Percentiles rank a stretch among this genome's conserved stretches.
Conservation (phyloP, 176 grass and related monocot genomes). For the Elaeis guineensis region DNA sequence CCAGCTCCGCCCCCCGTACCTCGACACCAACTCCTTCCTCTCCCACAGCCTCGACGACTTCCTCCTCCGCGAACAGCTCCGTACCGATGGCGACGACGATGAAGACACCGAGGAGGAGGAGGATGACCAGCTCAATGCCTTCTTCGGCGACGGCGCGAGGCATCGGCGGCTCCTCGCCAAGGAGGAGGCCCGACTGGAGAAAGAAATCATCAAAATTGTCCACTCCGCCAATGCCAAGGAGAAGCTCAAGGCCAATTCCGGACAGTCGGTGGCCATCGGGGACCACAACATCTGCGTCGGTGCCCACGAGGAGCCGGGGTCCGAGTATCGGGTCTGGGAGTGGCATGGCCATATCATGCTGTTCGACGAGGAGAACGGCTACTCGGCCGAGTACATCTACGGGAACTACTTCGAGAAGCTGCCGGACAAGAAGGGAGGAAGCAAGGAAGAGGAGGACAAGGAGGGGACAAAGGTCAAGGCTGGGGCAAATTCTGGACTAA, state of each 20-base stretch:
- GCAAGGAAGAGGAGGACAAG: neutral
- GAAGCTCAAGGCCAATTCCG: conserved; percentile 73
- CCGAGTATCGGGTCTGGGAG: conserved; percentile 93
- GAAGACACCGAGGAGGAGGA: conserved; percentile 14
- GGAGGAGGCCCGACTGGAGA: conserved; percentile 82
- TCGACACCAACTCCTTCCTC: conserved; percentile 95
- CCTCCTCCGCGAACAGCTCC: conserved; percentile 18
- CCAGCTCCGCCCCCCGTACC: conserved; percentile 83
- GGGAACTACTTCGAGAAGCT: conserved; percentile 85
- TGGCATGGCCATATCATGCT: conserved; percentile 98
- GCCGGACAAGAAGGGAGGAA: conserved; percentile 34
- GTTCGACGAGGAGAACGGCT: conserved; percentile 84
- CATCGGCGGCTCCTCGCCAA: conserved; percentile 46
- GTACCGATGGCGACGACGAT: neutral
- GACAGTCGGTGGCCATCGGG: conserved; percentile 76
- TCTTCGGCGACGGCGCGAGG: conserved; percentile 7
- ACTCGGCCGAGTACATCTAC: conserved; percentile 88
- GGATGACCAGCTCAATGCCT: conserved; percentile 15
- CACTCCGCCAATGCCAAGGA: conserved; percentile 51
- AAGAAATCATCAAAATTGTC: conserved; percentile 66
- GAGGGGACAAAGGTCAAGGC: conserved; percentile 36
- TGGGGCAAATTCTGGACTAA: conserved; percentile 40
- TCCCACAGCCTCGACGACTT: conserved; percentile 73
- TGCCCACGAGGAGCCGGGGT: conserved; percentile 62
- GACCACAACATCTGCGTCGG: conserved; percentile 84